Base-by-base conservation (phyloP, 2,329 filamentous ascomycete species). In the Penicillium sp. region DNA sequence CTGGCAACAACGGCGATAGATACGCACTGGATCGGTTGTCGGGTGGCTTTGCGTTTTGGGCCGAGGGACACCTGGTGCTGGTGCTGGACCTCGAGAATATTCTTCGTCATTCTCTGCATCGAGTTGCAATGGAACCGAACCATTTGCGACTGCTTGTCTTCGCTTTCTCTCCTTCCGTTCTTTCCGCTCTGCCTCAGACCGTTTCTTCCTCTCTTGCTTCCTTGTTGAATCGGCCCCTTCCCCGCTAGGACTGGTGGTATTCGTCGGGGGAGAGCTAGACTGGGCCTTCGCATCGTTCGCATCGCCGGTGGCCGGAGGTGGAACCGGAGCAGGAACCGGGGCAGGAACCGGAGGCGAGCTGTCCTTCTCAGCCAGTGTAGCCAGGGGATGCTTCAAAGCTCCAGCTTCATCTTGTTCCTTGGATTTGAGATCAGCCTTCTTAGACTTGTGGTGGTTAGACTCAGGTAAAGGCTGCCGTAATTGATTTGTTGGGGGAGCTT, bases 201-300 rank as follows among this genome's bases (percentile, higher is more conserved):
- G 87, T 79, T 96, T 96, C 78, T 97, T 97, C 81, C 96, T 97
- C 70, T 97, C 93, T 75, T 91, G 94, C 77, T 96, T 97, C 67
- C 87, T 88, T 8, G 81, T 86, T 33, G 76, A 77, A 75, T 83
- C 70, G 45, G 75, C 75, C 17, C 31, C 57, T 50, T 74, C 69
- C 13, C 59, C 56, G 10, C 71, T 71, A 4, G 65, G 58, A 49
- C 70, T 69, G 29, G 49, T 59, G 50, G 25, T 29, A 39, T 33
- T 38, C 21, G 53, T 27, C 51, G 54, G 47, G 15, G 66, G 43
- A 9, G 54, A 47, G 17, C 54, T 31, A 38, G 56, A 31, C 38
- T 61, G 66, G 17, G 39, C 39, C 47, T 54, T 54, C 15, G 47
- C 41, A 29, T 52, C 31, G 6, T 54, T 54, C 15, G 47, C 41